phyloP scores from a whole-genome alignment of 495 filamentous ascomycete genomes.

The Articulospora tetracladia region DNA sequence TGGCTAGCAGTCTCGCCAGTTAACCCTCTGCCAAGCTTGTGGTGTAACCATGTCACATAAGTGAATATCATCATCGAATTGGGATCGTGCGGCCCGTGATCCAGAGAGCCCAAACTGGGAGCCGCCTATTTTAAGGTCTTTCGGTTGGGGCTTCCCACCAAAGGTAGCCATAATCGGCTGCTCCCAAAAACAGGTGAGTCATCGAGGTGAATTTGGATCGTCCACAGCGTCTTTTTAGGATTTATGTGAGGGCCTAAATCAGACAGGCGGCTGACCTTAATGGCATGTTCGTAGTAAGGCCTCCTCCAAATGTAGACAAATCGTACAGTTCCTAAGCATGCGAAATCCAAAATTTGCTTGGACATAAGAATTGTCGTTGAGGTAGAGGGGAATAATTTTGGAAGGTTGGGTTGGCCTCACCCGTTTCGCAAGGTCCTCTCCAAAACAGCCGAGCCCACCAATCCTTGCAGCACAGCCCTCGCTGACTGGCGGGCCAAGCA shows the following conservation, averaged over 20 bases:
- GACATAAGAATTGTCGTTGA: background rate
- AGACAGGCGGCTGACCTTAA: slow-evolving; percentile 3
- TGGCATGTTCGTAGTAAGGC: slow-evolving; percentile 1
- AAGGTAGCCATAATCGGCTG: background rate
- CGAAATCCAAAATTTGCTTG: slow-evolving; percentile 3
- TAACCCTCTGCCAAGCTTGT: no score
- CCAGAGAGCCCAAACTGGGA: background rate
- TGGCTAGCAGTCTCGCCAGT: no score
- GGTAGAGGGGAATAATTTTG: no score
- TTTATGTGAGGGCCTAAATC: background rate
- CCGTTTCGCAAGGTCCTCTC: background rate
- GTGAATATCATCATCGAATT: no score
- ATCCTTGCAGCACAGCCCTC: background rate
- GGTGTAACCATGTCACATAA: no score
- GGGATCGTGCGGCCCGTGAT: no score
- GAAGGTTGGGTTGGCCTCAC: no score
- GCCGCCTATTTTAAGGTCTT: background rate
- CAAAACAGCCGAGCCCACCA: background rate
- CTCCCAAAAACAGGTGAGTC: background rate
- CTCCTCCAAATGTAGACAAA: slow-evolving; percentile 2
- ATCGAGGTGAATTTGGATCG: background rate
- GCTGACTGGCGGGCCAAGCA: background rate
- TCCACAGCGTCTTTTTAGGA: background rate
- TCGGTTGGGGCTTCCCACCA: background rate
- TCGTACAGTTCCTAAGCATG: background rate